Percentiles rank a stretch among this genome's conserved stretches.
Evolutionary conservation across 345 rosid genomes (phyloP).

Genomic region (Raphanus sativus): DNA sequence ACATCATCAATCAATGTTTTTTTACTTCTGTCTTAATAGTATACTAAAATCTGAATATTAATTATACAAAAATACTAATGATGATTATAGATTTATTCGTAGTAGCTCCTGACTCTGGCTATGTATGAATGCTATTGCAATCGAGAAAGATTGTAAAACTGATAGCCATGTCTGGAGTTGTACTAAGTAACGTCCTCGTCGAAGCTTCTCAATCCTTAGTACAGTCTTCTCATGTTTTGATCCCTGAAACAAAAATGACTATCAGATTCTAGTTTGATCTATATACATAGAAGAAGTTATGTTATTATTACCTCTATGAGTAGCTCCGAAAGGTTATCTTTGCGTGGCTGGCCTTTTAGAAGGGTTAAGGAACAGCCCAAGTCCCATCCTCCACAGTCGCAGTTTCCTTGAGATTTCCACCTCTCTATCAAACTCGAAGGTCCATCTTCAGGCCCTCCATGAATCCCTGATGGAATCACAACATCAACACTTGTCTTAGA

Average conservation of each 20-base stretch:
- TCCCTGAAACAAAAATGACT: conserved; percentile 47
- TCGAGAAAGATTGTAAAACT: not conserved
- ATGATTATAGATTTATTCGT: not conserved
- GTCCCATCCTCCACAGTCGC: conserved; percentile 97
- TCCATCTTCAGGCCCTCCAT: conserved; percentile 67
- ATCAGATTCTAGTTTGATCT: not conserved
- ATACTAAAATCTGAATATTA: too few relatives aligned
- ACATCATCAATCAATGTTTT: not conserved
- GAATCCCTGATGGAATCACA: conserved; percentile 73
- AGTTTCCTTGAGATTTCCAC: conserved; percentile 78
- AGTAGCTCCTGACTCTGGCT: not conserved
- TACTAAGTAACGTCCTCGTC: not conserved
- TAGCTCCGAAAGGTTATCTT: not conserved
- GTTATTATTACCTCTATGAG: not conserved
- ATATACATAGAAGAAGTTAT: not conserved
- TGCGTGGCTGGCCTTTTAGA: conserved; percentile 34
- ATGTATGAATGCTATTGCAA: not conserved
- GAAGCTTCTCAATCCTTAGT: conserved; percentile 44
- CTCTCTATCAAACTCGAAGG: conserved; percentile 75
- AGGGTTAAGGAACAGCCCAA: conserved; percentile 73
- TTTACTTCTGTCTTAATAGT: too few relatives aligned
- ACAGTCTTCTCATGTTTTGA: conserved; percentile 44
- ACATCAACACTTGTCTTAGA: conserved; percentile 53
- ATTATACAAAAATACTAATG: too few relatives aligned
- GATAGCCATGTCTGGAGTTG: not conserved